Evolutionary conservation across 345 rosid genomes (phyloP).

Genomic region (Pseudoturritis turrita): DNA sequence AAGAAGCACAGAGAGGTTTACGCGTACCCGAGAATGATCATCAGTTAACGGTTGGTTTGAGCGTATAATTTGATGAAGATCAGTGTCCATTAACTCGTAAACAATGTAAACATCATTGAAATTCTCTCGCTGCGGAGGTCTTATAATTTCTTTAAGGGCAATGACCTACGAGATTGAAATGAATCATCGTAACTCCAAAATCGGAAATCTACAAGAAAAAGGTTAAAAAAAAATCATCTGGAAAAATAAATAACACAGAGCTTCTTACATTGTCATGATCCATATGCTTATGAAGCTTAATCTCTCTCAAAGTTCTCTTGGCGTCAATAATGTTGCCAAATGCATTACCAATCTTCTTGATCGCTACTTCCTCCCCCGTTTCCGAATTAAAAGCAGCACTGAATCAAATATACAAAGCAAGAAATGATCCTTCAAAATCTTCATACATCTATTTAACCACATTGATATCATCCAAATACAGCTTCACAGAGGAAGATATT

Average conservation of each 20-base stretch:
- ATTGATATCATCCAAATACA: no score
- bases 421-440: not conserved
- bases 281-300: constrained; percentile 83
- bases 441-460: not conserved
- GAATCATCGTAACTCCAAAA: not conserved
- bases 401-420: not conserved
- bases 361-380: constrained; percentile 83
- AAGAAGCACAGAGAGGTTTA: not conserved
- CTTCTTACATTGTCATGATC: constrained; percentile 72
- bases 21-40: constrained; percentile 81
- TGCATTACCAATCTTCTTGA: constrained; percentile 90
- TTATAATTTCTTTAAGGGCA: constrained; percentile 71
- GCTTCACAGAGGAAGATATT: no score
- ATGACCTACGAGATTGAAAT: constrained; percentile 41
- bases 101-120: constrained; percentile 86
- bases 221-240: not conserved
- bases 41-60: constrained; percentile 70
- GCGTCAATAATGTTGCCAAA: constrained; percentile 52
- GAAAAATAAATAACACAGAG: not conserved
- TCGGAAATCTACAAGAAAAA: not conserved
- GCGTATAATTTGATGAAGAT: constrained; percentile 57
- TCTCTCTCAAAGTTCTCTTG: constrained; percentile 60
- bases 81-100: constrained; percentile 56
- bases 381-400: constrained; percentile 82
- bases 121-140: constrained; percentile 73